Base-by-base conservation (phyloP, 2,329 filamentous ascomycete genomes). In the Talaromyces sp. region DNA sequence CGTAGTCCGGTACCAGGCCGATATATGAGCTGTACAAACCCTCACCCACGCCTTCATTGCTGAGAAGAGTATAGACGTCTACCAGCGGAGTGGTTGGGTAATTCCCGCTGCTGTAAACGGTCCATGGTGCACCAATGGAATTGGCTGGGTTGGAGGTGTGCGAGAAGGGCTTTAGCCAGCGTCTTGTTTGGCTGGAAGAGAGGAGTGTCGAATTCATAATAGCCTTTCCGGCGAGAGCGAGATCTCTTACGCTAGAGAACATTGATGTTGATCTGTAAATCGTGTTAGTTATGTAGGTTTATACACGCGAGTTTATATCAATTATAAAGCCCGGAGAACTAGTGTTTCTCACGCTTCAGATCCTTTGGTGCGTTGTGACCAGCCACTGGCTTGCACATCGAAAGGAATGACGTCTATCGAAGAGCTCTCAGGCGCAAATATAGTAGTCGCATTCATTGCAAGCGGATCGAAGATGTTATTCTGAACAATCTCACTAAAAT, bases 111-210 rank as follows among this genome's bases (percentile, higher is more conserved):
- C 64, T 65, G 62, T 68, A 75, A 53, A 79, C 78, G 58, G 78
- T 73, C 74, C 75, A 79, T 2, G 73, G 71, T 10, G 65, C 65
- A 12, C 78, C 77, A 14, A 76, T 63, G 3, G 75, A 71, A 59
- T 72, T 73, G 3, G 68, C 62, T 0, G 72, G 64, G 5, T 68
- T 69, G 1, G 72, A 71, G 2, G 75, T 78, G 65, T 76, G 74
- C 1, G 76, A 65, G 5, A 71, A 71, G 0, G 77, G 78, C 60
- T 79, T 77, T 50, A 80, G 65, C 78, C 77, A 80, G 53, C 69
- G 71, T 9, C 73, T 69, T 16, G 76, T 79, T 47, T 71, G 67
- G 18, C 70, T 66, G 5, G 64, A 44, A 14, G 68, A 36, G 4
- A 80, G 68, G 5, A 80, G 69, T 0, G 68, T 70, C 4, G 74